These are phyloP conservation scores for Kokia cookei DNA, from an alignment of 441 rosid species.

Conservation along the genomic window DNA sequence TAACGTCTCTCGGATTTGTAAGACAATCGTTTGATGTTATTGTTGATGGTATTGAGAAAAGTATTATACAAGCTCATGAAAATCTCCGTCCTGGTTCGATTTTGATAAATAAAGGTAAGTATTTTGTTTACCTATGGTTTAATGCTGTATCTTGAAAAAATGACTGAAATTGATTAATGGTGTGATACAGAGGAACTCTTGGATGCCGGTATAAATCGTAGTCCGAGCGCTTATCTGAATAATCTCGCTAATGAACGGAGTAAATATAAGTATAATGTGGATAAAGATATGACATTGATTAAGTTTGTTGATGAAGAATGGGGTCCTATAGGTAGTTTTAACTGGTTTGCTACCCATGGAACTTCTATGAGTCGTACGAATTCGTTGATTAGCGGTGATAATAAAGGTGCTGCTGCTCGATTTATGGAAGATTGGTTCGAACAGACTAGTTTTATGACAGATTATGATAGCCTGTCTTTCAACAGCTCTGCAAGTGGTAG, in stretches of 20 bases:
- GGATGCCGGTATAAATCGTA: conserved; percentile 70
- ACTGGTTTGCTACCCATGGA: conserved; percentile 83
- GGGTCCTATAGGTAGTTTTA: conserved; percentile 63
- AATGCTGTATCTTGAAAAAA: background rate
- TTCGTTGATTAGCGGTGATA: conserved; percentile 71
- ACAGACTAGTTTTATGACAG: conserved; percentile 15
- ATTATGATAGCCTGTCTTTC: conserved; percentile 2
- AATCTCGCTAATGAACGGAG: conserved; percentile 51
- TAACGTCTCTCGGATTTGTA: conserved; percentile 71
- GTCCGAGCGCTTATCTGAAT: conserved; percentile 67
- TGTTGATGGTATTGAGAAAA: conserved; percentile 63
- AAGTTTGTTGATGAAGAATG: conserved; percentile 52
- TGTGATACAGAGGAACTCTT: conserved; percentile 46
- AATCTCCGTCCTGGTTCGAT: conserved; percentile 54
- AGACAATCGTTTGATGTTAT: conserved; percentile 60
- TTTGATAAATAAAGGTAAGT: conserved; percentile 43
- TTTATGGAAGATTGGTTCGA: conserved; percentile 74
- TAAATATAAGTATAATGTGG: conserved; percentile 56
- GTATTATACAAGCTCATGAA: conserved; percentile 57
- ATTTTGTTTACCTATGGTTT: background rate
- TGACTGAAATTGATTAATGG: background rate
- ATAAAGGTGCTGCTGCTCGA: conserved; percentile 74
- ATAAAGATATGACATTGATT: conserved; percentile 62
- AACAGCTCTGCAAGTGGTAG: conserved; percentile 12
- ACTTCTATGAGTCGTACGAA: conserved; percentile 72